Base-by-base conservation (phyloP, 345 rosid species). In the Turnera subulata region DNA sequence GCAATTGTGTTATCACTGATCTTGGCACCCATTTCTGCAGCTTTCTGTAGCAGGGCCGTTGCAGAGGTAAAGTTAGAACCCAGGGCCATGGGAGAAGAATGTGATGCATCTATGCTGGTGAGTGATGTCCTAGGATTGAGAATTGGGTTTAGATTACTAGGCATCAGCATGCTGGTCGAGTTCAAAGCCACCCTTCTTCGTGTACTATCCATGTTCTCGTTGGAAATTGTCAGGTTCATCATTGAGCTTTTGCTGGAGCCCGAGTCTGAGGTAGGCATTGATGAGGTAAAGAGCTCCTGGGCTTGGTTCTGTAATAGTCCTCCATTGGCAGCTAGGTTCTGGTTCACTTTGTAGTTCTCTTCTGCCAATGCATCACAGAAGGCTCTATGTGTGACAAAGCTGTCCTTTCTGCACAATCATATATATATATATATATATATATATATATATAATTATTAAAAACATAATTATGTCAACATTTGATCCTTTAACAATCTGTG, bases 381-480 rank as follows among this genome's bases (percentile, higher is more conserved):
- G 45, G 89, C 83, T 72, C 80, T 73, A 50, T 77, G 89, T 4
- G 81, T 79, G 16, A 79, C 84, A 19, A 79, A 84, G 72, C 84
- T 77, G 73, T 81, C 84, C 75, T 77, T 84, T 69, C 84, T 79
- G 72, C 15, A 25, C 21, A 42, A 58, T 18, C 45, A 40, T 5
- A 15, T 29, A 8, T n/a, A n/a, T n/a, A n/a, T n/a, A n/a, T n/a
- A n/a, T n/a, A n/a, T n/a, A n/a, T n/a, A n/a, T n/a, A n/a, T n/a
- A n/a, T n/a, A n/a, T n/a, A n/a, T n/a, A n/a, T n/a, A n/a, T n/a
- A n/a, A n/a, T n/a, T n/a, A n/a, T n/a, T n/a, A n/a, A n/a, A 8
- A 29, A 29, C 5, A 29, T 29, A 29, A 29, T 4, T 29, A 29
- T 29, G 35, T 29, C 4, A 29, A 8, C 35, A 29, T 29, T 29